Conservation (phyloP, 148 eudicot species). For the Gaultheria prostrata region DNA sequence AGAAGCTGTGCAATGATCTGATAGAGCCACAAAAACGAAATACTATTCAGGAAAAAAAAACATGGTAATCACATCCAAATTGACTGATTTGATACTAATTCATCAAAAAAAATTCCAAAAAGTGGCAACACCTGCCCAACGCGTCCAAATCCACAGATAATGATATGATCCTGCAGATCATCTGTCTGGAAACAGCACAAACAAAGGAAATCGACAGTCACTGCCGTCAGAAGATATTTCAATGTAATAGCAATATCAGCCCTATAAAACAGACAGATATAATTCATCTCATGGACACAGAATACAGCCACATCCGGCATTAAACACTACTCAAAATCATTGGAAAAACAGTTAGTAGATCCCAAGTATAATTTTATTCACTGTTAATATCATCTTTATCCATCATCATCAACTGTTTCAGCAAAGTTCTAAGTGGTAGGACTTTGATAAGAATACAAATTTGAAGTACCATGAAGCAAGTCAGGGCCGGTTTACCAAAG, state of each 20-base stretch:
- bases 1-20: conserved; percentile 99
- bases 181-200: conserved; percentile 65
- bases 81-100: not conserved
- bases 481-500: not conserved
- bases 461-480: not conserved
- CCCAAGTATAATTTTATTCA: not conserved
- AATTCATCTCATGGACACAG: not conserved
- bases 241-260: not conserved
- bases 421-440: conserved; percentile 1
- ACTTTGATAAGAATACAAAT: not conserved
- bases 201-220: conserved; percentile 9
- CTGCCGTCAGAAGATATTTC: not conserved
- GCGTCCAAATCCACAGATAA: conserved; percentile 97
- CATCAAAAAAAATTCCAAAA: not conserved
- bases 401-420: not conserved
- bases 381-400: not conserved
- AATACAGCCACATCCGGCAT: not conserved
- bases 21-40: conserved; percentile 22
- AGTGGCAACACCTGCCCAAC: conserved; percentile 78
- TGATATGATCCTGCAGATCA: conserved; percentile 97
- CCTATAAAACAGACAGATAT: not conserved
- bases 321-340: not conserved
- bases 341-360: not conserved
- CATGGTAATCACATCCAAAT: not conserved
- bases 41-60: not conserved